Conservation (phyloP, 83 land plant genomes). For the Picea engelmannii region DNA sequence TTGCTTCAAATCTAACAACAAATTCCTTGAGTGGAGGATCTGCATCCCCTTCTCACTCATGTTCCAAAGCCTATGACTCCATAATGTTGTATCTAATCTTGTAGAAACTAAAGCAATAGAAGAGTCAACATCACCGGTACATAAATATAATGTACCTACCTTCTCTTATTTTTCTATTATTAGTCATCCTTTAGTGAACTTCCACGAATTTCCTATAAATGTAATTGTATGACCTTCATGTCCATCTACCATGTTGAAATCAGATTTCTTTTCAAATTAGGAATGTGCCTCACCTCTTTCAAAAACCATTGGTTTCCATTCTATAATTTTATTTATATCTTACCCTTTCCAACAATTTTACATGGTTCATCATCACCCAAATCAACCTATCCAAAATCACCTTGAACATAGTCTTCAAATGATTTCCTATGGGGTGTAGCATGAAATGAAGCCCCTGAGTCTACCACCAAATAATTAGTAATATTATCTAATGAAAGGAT, state of each 20-base stretch:
- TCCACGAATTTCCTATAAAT: neutral
- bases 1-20: neutral
- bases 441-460: neutral
- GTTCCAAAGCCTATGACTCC: neutral
- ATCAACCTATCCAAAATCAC: neutral
- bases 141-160: neutral
- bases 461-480: neutral
- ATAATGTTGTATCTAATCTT: neutral
- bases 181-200: neutral
- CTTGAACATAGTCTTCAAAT: neutral
- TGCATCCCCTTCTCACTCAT: slow-evolving; percentile 2
- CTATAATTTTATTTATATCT: neutral
- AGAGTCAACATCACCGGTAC: neutral
- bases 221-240: neutral
- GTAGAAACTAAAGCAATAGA: neutral
- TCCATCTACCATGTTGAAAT: neutral
- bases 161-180: neutral
- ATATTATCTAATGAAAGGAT: neutral
- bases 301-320: neutral
- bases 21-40: neutral
- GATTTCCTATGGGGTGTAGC: neutral
- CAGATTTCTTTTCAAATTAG: neutral
- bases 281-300: neutral
- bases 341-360: neutral
- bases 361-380: neutral